phyloP scores from a whole-genome alignment of 805 yeast genomes.

The Barnettozyma californica region DNA sequence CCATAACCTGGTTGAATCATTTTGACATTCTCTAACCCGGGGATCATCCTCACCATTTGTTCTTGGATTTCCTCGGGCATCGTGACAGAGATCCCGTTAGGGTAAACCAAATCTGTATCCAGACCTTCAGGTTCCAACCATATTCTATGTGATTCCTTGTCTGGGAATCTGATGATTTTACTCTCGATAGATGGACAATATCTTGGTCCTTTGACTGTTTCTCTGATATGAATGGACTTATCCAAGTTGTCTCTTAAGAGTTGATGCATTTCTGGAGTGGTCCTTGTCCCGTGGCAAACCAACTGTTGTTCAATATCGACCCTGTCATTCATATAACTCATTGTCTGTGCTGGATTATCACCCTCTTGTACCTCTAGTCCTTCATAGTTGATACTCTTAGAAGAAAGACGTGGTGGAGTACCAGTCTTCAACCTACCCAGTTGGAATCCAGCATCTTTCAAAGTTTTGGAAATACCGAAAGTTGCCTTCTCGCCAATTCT shows the following conservation, averaged over 20 bases:
- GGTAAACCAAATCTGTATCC: constrained; percentile 82
- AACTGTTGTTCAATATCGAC: constrained; percentile 61
- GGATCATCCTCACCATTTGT: constrained; percentile 65
- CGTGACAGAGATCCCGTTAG: constrained; percentile 93
- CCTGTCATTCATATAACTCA: constrained; percentile 74
- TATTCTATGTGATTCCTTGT: constrained; percentile 69
- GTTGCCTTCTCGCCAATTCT: constrained; percentile 91
- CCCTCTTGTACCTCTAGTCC: constrained; percentile 69
- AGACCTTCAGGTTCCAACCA: constrained; percentile 98
- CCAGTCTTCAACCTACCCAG: constrained; percentile 94
- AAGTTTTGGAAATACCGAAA: constrained; percentile 78
- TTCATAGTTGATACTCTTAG: constrained; percentile 62
- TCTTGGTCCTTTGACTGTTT: constrained; percentile 93
- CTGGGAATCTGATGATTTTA: constrained; percentile 74
- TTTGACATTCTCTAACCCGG: constrained; percentile 83
- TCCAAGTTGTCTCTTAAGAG: constrained; percentile 65
- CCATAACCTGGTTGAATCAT: constrained; percentile 97
- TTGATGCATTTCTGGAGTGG: constrained; percentile 71
- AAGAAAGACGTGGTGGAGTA: constrained; percentile 86
- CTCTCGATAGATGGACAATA: constrained; percentile 97
- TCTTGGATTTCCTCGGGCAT: constrained; percentile 93
- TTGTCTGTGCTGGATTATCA: constrained; percentile 81
- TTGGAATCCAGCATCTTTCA: constrained; percentile 69
- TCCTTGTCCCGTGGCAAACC: constrained; percentile 69
- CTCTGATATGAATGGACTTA: constrained; percentile 84